phyloP scores from a whole-genome alignment of 768 basidiomycete genomes.

The Calvatia gigantea region DNA sequence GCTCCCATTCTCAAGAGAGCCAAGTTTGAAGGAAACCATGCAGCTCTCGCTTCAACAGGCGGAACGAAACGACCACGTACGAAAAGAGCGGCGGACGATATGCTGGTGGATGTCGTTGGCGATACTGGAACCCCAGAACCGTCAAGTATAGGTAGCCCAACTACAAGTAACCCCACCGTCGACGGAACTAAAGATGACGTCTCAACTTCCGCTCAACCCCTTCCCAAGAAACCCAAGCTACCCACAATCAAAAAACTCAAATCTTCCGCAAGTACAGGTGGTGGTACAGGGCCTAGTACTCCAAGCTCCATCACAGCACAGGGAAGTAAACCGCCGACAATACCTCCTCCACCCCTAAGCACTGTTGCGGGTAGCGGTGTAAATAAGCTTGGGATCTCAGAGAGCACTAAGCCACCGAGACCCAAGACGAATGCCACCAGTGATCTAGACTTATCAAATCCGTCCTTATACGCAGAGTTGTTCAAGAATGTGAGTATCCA shows the following conservation, averaged over 20 bases:
- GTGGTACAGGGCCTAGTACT: conserved; percentile 18
- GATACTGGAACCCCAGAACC: conserved; percentile 28
- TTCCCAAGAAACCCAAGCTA: conserved; percentile 59
- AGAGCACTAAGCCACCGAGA: conserved; percentile 22
- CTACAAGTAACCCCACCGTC: not conserved
- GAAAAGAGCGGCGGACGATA: conserved; percentile 28
- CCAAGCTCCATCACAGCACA: conserved; percentile 17
- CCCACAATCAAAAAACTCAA: conserved; percentile 71
- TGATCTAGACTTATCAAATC: conserved; percentile 63
- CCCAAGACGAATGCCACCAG: conserved; percentile 33
- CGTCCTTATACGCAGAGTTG: conserved; percentile 57
- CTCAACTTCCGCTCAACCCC: conserved; percentile 10
- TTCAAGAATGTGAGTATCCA: conserved; percentile 48
- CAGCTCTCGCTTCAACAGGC: conserved; percentile 3
- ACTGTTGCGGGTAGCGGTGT: conserved; percentile 15
- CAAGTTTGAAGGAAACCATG: conserved; percentile 10
- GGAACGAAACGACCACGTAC: conserved; percentile 25
- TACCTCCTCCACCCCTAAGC: conserved; percentile 7
- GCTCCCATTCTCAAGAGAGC: conserved; percentile 2
- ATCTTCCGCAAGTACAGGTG: conserved; percentile 21
- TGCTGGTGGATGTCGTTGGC: conserved; percentile 29
- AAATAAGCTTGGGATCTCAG: conserved; percentile 23
- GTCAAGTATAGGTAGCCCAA: not conserved
- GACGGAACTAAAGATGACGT: conserved; percentile 4
- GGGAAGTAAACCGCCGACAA: conserved; percentile 15